Conservation (phyloP, 2,329 filamentous ascomycete species). For the Microcyclosporella mali region DNA sequence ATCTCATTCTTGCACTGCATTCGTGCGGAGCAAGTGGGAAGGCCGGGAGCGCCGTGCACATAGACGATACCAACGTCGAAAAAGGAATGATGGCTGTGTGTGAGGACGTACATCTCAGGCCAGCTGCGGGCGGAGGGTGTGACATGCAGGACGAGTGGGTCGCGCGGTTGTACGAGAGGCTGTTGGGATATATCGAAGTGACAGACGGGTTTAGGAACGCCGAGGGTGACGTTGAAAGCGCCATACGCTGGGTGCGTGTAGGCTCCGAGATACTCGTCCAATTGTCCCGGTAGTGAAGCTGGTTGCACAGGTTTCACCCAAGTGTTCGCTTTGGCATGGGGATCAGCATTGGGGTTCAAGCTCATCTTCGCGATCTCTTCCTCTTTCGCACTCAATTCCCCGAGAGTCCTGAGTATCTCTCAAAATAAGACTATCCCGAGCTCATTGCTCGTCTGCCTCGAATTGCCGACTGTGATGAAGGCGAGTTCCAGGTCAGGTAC, state of each 20-base stretch:
- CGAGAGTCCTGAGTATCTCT: slow-evolving; percentile 18
- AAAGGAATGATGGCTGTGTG: slow-evolving; percentile 2
- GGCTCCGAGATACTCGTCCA: slow-evolving; percentile 4
- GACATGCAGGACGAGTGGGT: neutral
- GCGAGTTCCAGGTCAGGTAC: slow-evolving; percentile 26
- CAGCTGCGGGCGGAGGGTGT: slow-evolving; percentile 1
- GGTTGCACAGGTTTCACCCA: neutral
- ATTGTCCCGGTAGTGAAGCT: slow-evolving; percentile 2
- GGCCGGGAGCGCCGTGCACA: slow-evolving; percentile 1
- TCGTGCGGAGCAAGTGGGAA: neutral
- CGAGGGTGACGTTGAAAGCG: slow-evolving; percentile 6
- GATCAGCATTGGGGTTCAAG: neutral
- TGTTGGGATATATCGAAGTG: neutral
- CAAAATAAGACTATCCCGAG: slow-evolving; percentile 16
- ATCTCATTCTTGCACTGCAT: slow-evolving; percentile 7
- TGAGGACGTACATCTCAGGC: neutral
- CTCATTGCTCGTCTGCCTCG: neutral
- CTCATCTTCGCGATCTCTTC: neutral
- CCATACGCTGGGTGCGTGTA: slow-evolving; percentile 11
- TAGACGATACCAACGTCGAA: slow-evolving; percentile 2
- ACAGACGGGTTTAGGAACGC: neutral
- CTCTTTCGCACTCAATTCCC: neutral
- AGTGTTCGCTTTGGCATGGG: too few relatives aligned
- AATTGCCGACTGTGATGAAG: slow-evolving; percentile 14
- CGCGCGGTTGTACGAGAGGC: neutral